Evolutionary conservation across 768 basidiomycete genomes (phyloP).

Genomic region (Roridomyces roridus): DNA sequence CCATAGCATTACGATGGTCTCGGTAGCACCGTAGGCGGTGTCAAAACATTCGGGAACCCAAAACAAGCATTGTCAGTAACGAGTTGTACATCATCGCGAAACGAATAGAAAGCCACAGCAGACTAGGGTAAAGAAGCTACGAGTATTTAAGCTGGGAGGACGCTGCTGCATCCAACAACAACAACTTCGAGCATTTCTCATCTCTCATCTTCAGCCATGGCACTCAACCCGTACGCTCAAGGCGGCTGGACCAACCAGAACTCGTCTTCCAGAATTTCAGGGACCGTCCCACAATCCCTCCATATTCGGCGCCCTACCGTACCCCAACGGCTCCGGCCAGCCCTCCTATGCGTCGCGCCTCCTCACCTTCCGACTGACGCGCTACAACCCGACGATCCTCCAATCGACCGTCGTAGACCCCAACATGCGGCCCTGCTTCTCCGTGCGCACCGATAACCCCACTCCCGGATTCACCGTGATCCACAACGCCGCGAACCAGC

Average conservation of each 20-base stretch:
- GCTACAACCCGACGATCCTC: constrained; percentile 45
- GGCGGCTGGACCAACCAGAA: constrained; percentile 12
- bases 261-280: not conserved
- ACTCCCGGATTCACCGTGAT: constrained; percentile 45
- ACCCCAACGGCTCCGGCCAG: constrained; percentile 25
- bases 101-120: no score
- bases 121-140: no score
- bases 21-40: no score
- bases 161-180: no score
- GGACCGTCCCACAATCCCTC: constrained; percentile 35
- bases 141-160: no score
- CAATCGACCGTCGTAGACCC: constrained; percentile 51
- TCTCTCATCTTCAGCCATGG: no score
- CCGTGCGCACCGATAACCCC: constrained; percentile 42
- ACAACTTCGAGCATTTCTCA: no score
- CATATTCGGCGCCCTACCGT: constrained; percentile 52
- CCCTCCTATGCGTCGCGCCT: constrained; percentile 32
- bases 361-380: constrained; percentile 48
- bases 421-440: constrained; percentile 43
- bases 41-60: no score
- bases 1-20: no score
- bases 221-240: constrained; percentile 19
- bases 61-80: no score
- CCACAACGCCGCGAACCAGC: constrained; percentile 40
- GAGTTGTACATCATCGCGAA: no score